Evolutionary conservation across 441 rosid genomes (phyloP).

Genomic region (Sinapis alba): DNA sequence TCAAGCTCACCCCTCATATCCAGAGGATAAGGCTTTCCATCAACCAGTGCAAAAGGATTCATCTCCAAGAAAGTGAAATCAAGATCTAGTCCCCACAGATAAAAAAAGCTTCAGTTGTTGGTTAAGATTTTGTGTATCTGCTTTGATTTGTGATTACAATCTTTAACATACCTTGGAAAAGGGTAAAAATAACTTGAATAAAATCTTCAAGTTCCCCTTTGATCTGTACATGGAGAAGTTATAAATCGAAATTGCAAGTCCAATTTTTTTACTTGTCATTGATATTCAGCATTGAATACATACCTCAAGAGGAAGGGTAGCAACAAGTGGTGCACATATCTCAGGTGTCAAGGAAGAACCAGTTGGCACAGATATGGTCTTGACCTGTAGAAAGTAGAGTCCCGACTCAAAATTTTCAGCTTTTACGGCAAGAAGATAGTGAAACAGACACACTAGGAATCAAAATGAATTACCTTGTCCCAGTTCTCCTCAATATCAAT

Average conservation of each 20-base stretch:
- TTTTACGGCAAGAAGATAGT: not conserved
- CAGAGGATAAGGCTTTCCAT: slow-evolving; percentile 93
- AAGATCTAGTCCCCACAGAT: slow-evolving; percentile 52
- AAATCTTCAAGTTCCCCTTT: slow-evolving; percentile 75
- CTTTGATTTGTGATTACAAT: not conserved
- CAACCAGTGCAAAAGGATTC: slow-evolving; percentile 92
- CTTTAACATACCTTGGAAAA: slow-evolving; percentile 68
- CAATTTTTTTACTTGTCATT: not conserved
- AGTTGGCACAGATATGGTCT: slow-evolving; percentile 59
- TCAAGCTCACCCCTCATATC: slow-evolving; percentile 99
- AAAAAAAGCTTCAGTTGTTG: slow-evolving; percentile 28
- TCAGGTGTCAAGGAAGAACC: slow-evolving; percentile 54
- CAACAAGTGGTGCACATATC: slow-evolving; percentile 63
- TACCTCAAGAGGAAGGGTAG: slow-evolving; percentile 81
- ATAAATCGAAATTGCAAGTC: not conserved
- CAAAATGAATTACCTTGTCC: slow-evolving; percentile 55
- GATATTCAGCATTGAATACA: slow-evolving; percentile 17
- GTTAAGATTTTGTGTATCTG: not conserved
- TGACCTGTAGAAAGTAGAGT: slow-evolving; percentile 47
- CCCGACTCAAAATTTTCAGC: slow-evolving; percentile 18
- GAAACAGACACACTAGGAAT: not conserved
- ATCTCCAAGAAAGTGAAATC: slow-evolving; percentile 98
- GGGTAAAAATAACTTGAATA: slow-evolving; percentile 65
- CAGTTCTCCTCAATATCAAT: slow-evolving; percentile 79
- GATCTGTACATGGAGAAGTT: slow-evolving; percentile 49